Evolutionary conservation across 345 rosid genomes (phyloP), one percentile per base, ranked within the genome.

Genomic region (Chamaenerion angustifolium): DNA sequence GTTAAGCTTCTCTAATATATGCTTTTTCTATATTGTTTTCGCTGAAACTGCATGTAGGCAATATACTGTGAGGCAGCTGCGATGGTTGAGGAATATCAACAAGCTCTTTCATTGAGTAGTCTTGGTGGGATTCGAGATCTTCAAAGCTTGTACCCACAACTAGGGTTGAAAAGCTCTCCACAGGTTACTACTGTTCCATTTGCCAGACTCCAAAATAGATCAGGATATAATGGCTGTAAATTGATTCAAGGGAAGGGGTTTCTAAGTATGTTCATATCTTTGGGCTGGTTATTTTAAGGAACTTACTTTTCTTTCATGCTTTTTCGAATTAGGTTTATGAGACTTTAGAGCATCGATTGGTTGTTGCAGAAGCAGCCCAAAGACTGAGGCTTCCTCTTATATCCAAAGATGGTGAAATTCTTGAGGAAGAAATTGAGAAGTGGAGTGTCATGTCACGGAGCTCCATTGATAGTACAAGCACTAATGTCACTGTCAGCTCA

Each of bases 321-420:
- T 54, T 19, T 14, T 21, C 18, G 43, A 54, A 51, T 67, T 31
- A 92, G 98, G 95, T 82, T 57, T 87, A 82, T 54, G 95, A 87
- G 76, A 77, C 69, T 52, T 71, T 92, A 56, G 96, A 92, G 74
- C 96, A 87, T 57, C 81, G 88, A 18, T 58, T 92, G 65, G 85
- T 78, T 60, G 93, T 92, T 48, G 90, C 98, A 18, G 98, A 92
- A 76, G 95, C 95, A 15, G 95, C 96, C 60, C 95, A 87, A 68
- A 92, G 82, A 50, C 66, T 92, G 61, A 82, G 95, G 67, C 85
- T 92, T 61, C 98, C 98, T 55, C 82, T 84, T 14, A 84, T 92
- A 64, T 82, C 96, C 21, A 79, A 82, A 58, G 93, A 82, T 61
- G 96, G 96, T 51, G 96, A 82, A 70, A 76, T 87, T 65, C 93